Conservation (phyloP, 306 rosid genomes). For the Abrus precatorius region DNA sequence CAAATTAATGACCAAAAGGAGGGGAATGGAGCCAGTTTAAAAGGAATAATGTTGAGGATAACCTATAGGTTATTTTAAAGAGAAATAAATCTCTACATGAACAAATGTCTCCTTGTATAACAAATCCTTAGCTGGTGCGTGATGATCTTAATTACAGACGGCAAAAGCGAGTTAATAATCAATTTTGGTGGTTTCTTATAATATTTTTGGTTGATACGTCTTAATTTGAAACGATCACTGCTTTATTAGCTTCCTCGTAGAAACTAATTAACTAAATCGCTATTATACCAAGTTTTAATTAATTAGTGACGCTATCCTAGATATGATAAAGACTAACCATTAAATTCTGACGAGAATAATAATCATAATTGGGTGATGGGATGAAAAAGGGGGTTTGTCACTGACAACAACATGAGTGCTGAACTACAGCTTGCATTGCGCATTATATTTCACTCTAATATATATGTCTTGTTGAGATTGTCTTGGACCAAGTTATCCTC, state of each 20-base stretch:
- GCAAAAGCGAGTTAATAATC: conserved; percentile 29
- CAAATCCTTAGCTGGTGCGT: conserved; percentile 56
- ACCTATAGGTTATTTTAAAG: conserved; percentile 48
- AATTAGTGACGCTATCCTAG: conserved; percentile 30
- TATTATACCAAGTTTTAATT: conserved; percentile 32
- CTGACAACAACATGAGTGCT: conserved; percentile 73
- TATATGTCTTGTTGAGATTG: conserved; percentile 2
- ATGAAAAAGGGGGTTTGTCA: conserved; percentile 45
- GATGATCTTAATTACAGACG: conserved; percentile 52
- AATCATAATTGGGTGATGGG: conserved; percentile 45
- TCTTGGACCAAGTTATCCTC: conserved; percentile 25
- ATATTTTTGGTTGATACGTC: conserved; percentile 27
- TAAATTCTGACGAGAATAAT: conserved; percentile 22
- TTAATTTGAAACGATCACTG: conserved; percentile 5
- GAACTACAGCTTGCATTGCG: conserved; percentile 45
- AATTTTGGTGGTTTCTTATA: conserved; percentile 19
- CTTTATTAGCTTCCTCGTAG: conserved; percentile 5
- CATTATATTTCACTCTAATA: conserved; percentile 35
- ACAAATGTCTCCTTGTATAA: conserved; percentile 63
- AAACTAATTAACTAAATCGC: conserved; percentile 22
- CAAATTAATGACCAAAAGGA: conserved; percentile 38
- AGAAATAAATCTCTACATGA: conserved; percentile 56
- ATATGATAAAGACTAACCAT: conserved; percentile 36
- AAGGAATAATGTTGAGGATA: conserved; percentile 64
- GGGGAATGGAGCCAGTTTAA: conserved; percentile 60